Evolutionary conservation across 441 rosid species (phyloP), one percentile per base, ranked within the genome.

Genomic region (Isatis lusitanica): DNA sequence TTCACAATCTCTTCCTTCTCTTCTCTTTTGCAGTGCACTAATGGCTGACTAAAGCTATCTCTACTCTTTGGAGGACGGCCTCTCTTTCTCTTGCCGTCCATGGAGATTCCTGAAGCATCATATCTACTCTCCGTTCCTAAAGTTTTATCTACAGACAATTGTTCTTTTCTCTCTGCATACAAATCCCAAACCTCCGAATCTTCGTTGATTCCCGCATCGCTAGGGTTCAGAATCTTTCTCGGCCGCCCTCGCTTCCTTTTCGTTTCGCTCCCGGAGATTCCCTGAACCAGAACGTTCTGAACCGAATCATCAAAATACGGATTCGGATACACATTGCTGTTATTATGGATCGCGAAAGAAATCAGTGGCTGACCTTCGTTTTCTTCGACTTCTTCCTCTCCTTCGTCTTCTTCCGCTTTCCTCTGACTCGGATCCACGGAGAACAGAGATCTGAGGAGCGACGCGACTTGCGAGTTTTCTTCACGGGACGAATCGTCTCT

Each of bases 401-500:
- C 79, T 64, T 58, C 63, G 9, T 66, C 78, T 24, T 57, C 70
- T 56, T 62, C 74, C 57, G 5, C 79, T 76, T 51, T 76, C 66
- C 12, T 75, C 66, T 56, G 18, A 57, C 9, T 15, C 26, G 82
- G 76, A 56, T 83, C 74, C 66, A 80, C 78, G 39, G 83, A 76
- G 66, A 94, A 87, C 69, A 94, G 82, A 15, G 88, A 87, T 82
- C 84, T 84, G 6, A 94, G 83, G 58, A 84, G 77, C 35, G 83
- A 67, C 18, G 87, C 70, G 40, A 89, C 70, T 38, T 82, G 80
- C 33, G 84, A 57, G 63, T 83, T 77, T 24, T 92, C 97, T 40
- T 87, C 65, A 65, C 83, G 47, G 60, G 79, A 66, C 70, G 75
- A 33, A 47, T 68, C 67, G 70, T 72, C 48, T 60, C 74, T 60